These are phyloP conservation scores for Neotropicomus parvogracilis DNA, from an alignment of 1,284 basidiomycete genomes.

Conservation along the genomic window DNA sequence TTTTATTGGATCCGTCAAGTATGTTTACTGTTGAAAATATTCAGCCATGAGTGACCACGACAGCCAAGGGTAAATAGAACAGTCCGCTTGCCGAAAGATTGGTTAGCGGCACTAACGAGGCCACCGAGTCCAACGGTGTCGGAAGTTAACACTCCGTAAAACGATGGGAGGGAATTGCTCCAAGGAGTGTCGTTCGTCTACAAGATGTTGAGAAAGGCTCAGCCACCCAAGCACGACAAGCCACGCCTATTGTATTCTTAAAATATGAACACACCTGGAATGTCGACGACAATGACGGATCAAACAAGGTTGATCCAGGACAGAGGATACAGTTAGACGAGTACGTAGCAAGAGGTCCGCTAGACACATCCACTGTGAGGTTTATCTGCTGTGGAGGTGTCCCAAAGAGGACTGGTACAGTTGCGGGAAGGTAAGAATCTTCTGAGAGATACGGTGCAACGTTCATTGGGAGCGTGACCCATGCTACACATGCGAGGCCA, in stretches of 20 bases:
- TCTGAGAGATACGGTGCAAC: constrained; percentile 21
- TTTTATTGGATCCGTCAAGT: constrained; percentile 17
- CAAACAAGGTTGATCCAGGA: constrained; percentile 22
- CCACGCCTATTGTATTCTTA: neutral
- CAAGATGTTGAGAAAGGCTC: neutral
- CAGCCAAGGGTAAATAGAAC: neutral
- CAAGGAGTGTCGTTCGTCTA: constrained; percentile 23
- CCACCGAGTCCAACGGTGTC: constrained; percentile 27
- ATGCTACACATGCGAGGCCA: constrained; percentile 16
- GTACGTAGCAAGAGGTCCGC: constrained; percentile 18
- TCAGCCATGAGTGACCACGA: neutral
- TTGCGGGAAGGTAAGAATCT: constrained; percentile 9
- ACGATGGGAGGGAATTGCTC: constrained; percentile 14
- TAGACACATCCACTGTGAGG: constrained; percentile 21
- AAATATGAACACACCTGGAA: constrained; percentile 22
- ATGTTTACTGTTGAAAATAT: constrained; percentile 20
- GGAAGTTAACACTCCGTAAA: constrained; percentile 15
- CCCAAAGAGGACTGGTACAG: constrained; percentile 22
- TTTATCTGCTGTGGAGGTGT: constrained; percentile 29
- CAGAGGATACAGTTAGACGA: constrained; percentile 27
- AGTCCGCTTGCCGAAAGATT: constrained; percentile 18
- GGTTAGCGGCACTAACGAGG: constrained; percentile 13
- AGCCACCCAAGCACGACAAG: neutral
- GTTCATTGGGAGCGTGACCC: constrained; percentile 26
- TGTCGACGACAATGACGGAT: constrained; percentile 26